Evolutionary conservation across 2,329 filamentous ascomycete genomes (phyloP).

Genomic region (Aspergillus spinulosporus): DNA sequence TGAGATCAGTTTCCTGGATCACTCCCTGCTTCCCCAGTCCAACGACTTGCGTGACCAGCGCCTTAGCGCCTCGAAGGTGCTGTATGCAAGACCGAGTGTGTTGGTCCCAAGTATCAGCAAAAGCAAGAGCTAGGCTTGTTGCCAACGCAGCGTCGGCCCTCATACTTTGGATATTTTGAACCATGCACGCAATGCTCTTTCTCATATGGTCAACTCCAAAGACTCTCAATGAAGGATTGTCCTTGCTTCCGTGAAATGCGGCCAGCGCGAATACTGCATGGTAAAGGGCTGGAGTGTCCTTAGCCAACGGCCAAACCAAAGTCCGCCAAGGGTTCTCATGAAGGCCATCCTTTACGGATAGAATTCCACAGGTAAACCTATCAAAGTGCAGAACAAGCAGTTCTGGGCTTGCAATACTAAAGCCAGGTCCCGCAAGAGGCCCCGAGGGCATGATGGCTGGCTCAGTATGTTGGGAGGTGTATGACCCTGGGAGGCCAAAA

Average conservation of each 20-base stretch:
- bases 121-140: slow-evolving; percentile 68
- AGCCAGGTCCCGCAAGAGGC: slow-evolving; percentile 50
- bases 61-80: slow-evolving; percentile 67
- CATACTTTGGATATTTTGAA: slow-evolving; percentile 62
- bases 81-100: slow-evolving; percentile 68
- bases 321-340: slow-evolving; percentile 72
- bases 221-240: slow-evolving; percentile 58
- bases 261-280: slow-evolving; percentile 70
- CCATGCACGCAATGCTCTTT: slow-evolving; percentile 61
- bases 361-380: slow-evolving; percentile 66
- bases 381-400: slow-evolving; percentile 65
- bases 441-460: slow-evolving; percentile 19
- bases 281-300: slow-evolving; percentile 63
- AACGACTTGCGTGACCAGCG: slow-evolving; percentile 62
- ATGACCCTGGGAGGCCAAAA: slow-evolving; percentile 41
- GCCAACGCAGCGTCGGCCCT: slow-evolving; percentile 65
- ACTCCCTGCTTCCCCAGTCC: slow-evolving; percentile 40
- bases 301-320: slow-evolving; percentile 67
- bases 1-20: slow-evolving; percentile 50
- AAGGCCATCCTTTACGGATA: slow-evolving; percentile 69
- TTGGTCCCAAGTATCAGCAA: slow-evolving; percentile 70
- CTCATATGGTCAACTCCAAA: slow-evolving; percentile 70
- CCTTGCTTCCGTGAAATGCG: slow-evolving; percentile 65
- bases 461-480: slow-evolving; percentile 32
- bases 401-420: slow-evolving; percentile 57